Evolutionary conservation across 495 filamentous ascomycete species (phyloP).

Genomic region (Aspergillus ostianus): DNA sequence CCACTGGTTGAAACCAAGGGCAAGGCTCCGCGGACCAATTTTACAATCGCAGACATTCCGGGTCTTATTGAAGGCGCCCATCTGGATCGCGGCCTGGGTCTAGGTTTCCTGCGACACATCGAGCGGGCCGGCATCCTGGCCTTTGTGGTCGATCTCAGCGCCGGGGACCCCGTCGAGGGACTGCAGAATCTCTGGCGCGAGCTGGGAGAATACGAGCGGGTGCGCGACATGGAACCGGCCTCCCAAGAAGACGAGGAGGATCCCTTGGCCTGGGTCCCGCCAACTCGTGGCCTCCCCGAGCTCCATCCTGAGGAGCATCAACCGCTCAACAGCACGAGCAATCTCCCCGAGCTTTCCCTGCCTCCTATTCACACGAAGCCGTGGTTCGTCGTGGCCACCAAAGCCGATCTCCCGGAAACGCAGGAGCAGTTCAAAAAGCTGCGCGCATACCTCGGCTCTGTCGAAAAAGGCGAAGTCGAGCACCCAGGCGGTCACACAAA

Average conservation of each 20-base stretch:
- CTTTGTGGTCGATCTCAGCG: conserved; percentile 86
- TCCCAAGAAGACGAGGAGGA: conserved; percentile 50
- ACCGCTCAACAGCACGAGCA: neutral
- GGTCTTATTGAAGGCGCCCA: conserved; percentile 89
- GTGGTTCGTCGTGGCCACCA: conserved; percentile 97
- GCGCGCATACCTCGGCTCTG: conserved; percentile 61
- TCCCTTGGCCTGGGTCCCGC: conserved; percentile 22
- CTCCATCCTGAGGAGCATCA: conserved; percentile 13
- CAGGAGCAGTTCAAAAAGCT: conserved; percentile 71
- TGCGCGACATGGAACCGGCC: conserved; percentile 58
- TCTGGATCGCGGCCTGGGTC: conserved; percentile 85
- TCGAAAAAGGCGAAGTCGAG: conserved; percentile 54
- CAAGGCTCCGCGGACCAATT: conserved; percentile 58
- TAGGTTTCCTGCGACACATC: conserved; percentile 90
- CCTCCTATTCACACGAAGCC: conserved; percentile 81
- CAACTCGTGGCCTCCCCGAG: conserved; percentile 25
- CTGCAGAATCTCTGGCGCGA: conserved; percentile 85
- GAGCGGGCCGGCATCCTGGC: conserved; percentile 90
- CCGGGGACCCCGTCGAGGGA: conserved; percentile 72
- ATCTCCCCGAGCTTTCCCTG: conserved; percentile 36
- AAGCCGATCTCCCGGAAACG: conserved; percentile 80
- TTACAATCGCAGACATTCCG: conserved; percentile 95
- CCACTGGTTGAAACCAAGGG: conserved; percentile 46
- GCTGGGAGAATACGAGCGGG: conserved; percentile 78
- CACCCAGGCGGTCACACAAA: conserved; percentile 71